These are phyloP conservation scores for Phylloporus sp. DNA, from an alignment of 768 basidiomycete species.

Conservation along the genomic window DNA sequence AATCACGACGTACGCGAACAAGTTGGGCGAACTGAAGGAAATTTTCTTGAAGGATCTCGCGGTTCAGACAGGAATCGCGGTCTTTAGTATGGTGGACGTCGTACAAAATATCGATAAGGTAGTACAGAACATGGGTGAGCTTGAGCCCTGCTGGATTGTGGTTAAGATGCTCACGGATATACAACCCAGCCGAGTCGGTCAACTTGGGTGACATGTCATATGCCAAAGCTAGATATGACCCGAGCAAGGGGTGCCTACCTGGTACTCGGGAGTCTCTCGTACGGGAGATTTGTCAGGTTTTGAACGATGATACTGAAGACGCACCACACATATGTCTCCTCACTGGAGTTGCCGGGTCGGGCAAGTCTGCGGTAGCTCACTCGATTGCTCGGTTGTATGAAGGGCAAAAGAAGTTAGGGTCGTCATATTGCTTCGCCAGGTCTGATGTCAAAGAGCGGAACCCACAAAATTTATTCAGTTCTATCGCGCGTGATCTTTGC, in stretches of 20 bases:
- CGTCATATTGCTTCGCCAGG: neutral
- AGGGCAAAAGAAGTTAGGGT: neutral
- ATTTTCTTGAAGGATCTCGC: neutral
- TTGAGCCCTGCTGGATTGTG: neutral
- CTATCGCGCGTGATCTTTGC: neutral
- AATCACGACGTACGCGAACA: neutral
- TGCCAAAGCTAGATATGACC: neutral
- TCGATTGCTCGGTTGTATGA: neutral
- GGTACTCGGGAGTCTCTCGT: neutral
- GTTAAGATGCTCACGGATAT: too few relatives aligned
- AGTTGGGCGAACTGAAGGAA: neutral
- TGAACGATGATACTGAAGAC: neutral
- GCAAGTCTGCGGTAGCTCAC: neutral
- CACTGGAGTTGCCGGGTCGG: neutral
- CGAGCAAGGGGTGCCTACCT: neutral
- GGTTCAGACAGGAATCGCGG: neutral
- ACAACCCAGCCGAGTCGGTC: neutral
- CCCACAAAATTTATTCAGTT: neutral
- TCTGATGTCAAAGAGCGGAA: neutral
- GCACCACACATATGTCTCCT: neutral
- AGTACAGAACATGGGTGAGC: neutral
- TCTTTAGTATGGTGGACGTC: neutral
- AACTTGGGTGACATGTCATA: neutral
- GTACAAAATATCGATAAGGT: too few relatives aligned
- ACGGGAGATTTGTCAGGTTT: neutral